Evolutionary conservation across 208 protist genomes (phyloP).

Genomic region (Endotrypanum monterogeii): DNA sequence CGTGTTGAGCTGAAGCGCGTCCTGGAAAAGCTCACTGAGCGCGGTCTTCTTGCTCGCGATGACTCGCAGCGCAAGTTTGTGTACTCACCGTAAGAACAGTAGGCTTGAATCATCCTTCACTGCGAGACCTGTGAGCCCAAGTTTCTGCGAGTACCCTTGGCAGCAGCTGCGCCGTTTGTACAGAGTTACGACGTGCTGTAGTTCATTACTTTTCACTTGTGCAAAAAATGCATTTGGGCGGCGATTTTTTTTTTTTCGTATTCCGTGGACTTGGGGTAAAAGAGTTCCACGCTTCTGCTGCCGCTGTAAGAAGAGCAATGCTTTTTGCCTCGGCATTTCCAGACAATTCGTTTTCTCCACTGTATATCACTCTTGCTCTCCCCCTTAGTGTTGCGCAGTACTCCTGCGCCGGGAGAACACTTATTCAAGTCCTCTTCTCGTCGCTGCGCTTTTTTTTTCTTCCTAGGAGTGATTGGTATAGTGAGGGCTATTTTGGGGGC

Average conservation of each 20-base stretch:
- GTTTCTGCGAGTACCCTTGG: neutral
- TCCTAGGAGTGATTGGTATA: slow-evolving; percentile 3
- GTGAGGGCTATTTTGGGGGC: neutral
- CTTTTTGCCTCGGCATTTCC: neutral
- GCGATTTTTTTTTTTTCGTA: neutral
- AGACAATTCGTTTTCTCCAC: neutral
- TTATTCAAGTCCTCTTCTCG: neutral
- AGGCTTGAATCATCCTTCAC: neutral
- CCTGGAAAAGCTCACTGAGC: slow-evolving; percentile 67
- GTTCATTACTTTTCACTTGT: neutral
- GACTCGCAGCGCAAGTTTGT: slow-evolving; percentile 14
- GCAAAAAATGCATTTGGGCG: neutral
- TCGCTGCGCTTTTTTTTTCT: neutral
- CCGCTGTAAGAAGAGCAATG: neutral
- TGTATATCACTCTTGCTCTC: neutral
- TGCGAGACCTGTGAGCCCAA: neutral
- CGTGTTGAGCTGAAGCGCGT: slow-evolving; percentile 49
- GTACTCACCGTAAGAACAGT: slow-evolving; percentile 32
- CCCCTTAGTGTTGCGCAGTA: neutral
- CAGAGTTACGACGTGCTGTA: neutral
- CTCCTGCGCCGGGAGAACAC: neutral
- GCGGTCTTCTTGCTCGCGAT: slow-evolving; percentile 50
- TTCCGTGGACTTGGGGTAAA: neutral
- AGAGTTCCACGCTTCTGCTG: neutral
- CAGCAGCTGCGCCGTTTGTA: neutral